A percentile compares a stretch with the other conserved stretches of the same genome.
These are phyloP conservation scores for Talaromyces marneffei DNA, from an alignment of 2,329 filamentous ascomycete genomes.

Conservation along the genomic window DNA sequence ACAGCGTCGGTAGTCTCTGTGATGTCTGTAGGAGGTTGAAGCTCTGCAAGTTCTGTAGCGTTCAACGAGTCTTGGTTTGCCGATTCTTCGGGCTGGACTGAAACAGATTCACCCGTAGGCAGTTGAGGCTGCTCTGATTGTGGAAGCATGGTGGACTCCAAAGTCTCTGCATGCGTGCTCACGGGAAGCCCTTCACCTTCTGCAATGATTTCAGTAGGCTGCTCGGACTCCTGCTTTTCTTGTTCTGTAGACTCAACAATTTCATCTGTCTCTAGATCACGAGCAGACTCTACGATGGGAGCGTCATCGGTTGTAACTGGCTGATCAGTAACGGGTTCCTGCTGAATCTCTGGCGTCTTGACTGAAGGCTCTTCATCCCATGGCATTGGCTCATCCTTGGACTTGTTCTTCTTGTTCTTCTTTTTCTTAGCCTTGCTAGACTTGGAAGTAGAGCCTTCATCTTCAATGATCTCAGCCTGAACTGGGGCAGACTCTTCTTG, in stretches of 20 bases:
- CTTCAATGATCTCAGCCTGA: not conserved
- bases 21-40: not conserved
- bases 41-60: not conserved
- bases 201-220: not conserved
- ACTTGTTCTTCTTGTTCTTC: conserved; percentile 38
- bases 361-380: not conserved
- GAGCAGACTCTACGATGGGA: not conserved
- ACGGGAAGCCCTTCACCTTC: not conserved
- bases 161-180: not conserved
- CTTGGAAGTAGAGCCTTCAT: not conserved
- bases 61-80: not conserved
- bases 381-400: conserved; percentile 8
- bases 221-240: not conserved
- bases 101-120: not conserved
- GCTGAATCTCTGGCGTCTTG: not conserved
- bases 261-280: not conserved
- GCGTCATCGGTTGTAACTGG: not conserved
- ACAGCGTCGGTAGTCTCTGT: not conserved
- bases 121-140: not conserved
- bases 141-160: not conserved
- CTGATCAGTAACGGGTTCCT: not conserved
- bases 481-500: not conserved
- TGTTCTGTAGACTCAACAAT: not conserved
- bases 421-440: conserved; percentile 22
- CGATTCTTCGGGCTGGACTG: not conserved